A percentile compares a stretch with the other conserved stretches of the same genome.
Conservation (phyloP, 1,139 yeast species). For the Kluyveromyces sp. region DNA sequence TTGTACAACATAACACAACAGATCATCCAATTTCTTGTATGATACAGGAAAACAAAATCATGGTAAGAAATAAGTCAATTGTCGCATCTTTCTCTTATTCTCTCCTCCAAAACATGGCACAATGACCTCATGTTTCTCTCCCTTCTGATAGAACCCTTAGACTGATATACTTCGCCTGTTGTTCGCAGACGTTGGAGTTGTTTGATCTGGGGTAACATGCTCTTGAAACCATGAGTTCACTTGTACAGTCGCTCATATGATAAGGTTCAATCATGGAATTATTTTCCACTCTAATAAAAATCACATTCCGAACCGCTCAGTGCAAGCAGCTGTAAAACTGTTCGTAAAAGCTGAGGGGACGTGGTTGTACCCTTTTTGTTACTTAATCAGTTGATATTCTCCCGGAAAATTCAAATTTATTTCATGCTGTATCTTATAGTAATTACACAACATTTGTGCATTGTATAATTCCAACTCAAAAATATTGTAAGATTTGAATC, state of each 20-base stretch:
- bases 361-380: background rate
- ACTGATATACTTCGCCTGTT: background rate
- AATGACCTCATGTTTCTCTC: background rate
- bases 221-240: background rate
- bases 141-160: background rate
- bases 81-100: background rate
- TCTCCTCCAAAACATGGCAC: background rate
- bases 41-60: constrained; percentile 4
- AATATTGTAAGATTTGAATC: background rate
- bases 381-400: background rate
- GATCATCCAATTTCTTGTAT: constrained; percentile 43
- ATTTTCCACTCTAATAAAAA: background rate
- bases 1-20: constrained; percentile 75
- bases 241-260: background rate
- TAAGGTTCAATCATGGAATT: background rate
- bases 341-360: too few species aligned
- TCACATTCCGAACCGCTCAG: background rate
- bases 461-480: constrained; percentile 1
- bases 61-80: too few species aligned
- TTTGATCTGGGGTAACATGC: background rate
- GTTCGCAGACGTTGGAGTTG: too few species aligned
- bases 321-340: too few species aligned
- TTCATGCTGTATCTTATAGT: constrained; percentile 1
- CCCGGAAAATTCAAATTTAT: background rate
- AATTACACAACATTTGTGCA: constrained; percentile 1